Conservation (phyloP, 257 asterid genomes). For the Echites panduratus region DNA sequence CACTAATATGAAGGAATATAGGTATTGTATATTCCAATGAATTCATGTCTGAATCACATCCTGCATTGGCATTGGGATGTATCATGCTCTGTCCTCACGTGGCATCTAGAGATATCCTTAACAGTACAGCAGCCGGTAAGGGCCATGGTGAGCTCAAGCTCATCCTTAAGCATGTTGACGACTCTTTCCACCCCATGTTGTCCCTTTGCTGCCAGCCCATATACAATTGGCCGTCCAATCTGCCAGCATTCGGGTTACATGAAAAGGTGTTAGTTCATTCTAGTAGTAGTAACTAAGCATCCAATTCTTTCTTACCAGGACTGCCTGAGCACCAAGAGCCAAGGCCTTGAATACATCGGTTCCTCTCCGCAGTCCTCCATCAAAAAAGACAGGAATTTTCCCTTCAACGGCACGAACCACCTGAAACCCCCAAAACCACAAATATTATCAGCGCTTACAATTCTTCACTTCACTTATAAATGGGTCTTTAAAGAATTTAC, state of each 20-base stretch:
- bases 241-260: too few species aligned
- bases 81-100: conserved; percentile 40
- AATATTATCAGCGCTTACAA: not conserved
- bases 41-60: conserved; percentile 19
- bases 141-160: conserved; percentile 60
- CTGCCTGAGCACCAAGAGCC: conserved; percentile 65
- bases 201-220: conserved; percentile 55
- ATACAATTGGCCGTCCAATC: conserved; percentile 58
- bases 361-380: conserved; percentile 73
- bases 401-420: conserved; percentile 55
- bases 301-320: conserved; percentile 31
- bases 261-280: not conserved
- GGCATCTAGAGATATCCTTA: conserved; percentile 39
- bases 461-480: too few species aligned
- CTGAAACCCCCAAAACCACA: conserved; percentile 18
- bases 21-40: not conserved
- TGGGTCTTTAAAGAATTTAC: too few species aligned
- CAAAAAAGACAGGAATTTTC: conserved; percentile 49
- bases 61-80: conserved; percentile 16
- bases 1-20: not conserved
- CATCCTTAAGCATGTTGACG: conserved; percentile 44
- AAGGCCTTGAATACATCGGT: conserved; percentile 67
- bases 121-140: conserved; percentile 49
- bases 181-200: conserved; percentile 46
- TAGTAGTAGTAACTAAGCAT: too few species aligned